Evolutionary conservation across 495 filamentous ascomycete genomes (phyloP).

Genomic region (Aspergillus sclerotioniger): DNA sequence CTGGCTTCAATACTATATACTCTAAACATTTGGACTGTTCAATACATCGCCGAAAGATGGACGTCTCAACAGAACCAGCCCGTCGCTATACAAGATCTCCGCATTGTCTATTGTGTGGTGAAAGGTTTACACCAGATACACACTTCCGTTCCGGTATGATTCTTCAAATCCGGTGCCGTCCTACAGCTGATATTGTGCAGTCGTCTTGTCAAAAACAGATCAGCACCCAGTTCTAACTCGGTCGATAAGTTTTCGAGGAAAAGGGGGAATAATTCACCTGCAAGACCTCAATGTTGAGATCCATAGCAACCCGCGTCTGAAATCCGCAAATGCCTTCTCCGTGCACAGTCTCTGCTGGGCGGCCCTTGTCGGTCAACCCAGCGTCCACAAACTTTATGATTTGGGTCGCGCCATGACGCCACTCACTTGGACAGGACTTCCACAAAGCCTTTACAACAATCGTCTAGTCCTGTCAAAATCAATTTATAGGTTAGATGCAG

Average conservation of each 20-base stretch:
- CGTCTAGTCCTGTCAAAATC: neutral
- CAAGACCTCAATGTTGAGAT: conserved; percentile 2
- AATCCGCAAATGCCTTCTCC: neutral
- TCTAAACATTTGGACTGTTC: too few relatives aligned
- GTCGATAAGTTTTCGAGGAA: neutral
- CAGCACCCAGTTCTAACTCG: neutral
- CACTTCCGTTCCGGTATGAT: neutral
- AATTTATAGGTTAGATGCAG: too few relatives aligned
- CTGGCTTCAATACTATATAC: too few relatives aligned
- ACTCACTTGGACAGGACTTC: neutral
- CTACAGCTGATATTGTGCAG: conserved; percentile 3
- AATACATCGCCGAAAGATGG: too few relatives aligned
- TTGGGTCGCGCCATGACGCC: conserved; percentile 5
- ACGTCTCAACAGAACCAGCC: too few relatives aligned
- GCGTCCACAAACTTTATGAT: neutral
- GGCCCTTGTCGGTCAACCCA: neutral
- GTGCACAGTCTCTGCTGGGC: conserved; percentile 3
- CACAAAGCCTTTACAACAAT: neutral
- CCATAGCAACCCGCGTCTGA: neutral
- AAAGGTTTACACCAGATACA: neutral
- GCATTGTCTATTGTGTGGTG: conserved; percentile 4
- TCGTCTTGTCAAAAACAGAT: neutral
- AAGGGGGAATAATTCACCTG: neutral
- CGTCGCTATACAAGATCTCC: neutral
- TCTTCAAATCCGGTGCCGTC: neutral